Base-by-base conservation (phyloP, 2,329 filamentous ascomycete species). In the Botrytis medusae region DNA sequence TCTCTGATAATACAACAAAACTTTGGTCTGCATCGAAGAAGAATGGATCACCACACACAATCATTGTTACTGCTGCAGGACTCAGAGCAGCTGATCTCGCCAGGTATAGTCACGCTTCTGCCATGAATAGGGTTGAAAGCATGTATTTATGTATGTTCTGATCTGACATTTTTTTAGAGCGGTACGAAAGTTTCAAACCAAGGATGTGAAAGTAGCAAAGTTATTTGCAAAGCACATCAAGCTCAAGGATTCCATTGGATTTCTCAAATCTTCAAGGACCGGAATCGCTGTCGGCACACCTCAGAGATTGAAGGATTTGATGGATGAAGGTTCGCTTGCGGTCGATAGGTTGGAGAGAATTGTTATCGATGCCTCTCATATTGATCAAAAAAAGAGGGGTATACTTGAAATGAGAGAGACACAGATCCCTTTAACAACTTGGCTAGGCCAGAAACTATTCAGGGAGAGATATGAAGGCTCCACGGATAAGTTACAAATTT, bases 211-310 rank as follows among this genome's bases (percentile, higher is more conserved):
- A 63, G 91, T 99, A 2, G 92, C 93, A 2, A 99, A 99, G 82
- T 85, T 99, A 81, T 99, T 99, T 82, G 95, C 96, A 46, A 99
- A 99, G 83, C 96, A 99, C 82, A 97, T 99, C 85, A 99, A 99
- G 84, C 83, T 99, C 18, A 89, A 93, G 71, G 95, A 98, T 79
- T 93, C 95, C 48, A 89, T 95, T 70, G 87, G 91, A 74, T 93
- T 92, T 80, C 89, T 97, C 60, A 87, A 92, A 79, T 86, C 84
- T 71, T 86, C 84, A 77, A 91, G 91, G 75, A 93, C 94, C 20
- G 93, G 94, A 42, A 93, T 98, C 76, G 95, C 92, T 4, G 93
- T 98, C 22, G 96, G 96, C 5, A 99, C 96, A 8, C 95, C 96
- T 8, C 89, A 92, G 67, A 87, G 96, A 65, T 84, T 99, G 59